Conservation (phyloP, 2,329 filamentous ascomycete species). For the Alternaria postmessia region DNA sequence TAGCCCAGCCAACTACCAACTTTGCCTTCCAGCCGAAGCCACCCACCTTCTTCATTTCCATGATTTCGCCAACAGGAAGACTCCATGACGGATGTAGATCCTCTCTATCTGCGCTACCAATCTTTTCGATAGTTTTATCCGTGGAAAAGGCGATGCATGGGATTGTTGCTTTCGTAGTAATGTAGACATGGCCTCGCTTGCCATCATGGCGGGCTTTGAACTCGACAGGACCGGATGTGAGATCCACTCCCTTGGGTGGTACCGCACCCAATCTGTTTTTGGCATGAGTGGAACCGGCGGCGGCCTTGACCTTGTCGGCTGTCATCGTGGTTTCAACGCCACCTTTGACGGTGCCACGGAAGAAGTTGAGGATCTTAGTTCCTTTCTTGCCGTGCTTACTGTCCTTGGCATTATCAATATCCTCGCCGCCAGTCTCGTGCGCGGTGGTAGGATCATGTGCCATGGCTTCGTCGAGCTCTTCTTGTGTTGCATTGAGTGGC, state of each 20-base stretch:
- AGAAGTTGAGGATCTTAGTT: slow-evolving; percentile 66
- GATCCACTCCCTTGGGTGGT: slow-evolving; percentile 55
- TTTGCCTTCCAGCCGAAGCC: slow-evolving; percentile 87
- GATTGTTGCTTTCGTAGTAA: slow-evolving; percentile 71
- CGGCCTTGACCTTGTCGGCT: slow-evolving; percentile 75
- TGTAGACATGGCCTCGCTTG: slow-evolving; percentile 75
- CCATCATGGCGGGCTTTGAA: slow-evolving; percentile 77
- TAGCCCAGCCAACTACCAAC: slow-evolving; percentile 80
- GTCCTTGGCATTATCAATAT: slow-evolving; percentile 60
- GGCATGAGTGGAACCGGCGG: slow-evolving; percentile 66
- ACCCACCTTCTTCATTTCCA: slow-evolving; percentile 79
- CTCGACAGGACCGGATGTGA: slow-evolving; percentile 72
- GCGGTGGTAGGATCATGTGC: slow-evolving; percentile 56
- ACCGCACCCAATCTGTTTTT: slow-evolving; percentile 77
- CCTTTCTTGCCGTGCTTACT: slow-evolving; percentile 58
- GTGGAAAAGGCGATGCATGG: slow-evolving; percentile 73
- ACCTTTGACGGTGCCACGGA: slow-evolving; percentile 75
- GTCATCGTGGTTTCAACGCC: slow-evolving; percentile 76
- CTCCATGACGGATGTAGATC: slow-evolving; percentile 70
- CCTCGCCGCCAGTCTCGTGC: slow-evolving; percentile 60
- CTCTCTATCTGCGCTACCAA: slow-evolving; percentile 58
- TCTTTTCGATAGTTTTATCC: slow-evolving; percentile 57
- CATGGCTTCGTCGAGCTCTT: slow-evolving; percentile 72
- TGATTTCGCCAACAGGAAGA: slow-evolving; percentile 74
- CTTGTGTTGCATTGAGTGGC: slow-evolving; percentile 67